A percentile compares a stretch with the other conserved stretches of the same genome.
These are phyloP conservation scores for Leccinum ochraceum DNA, from an alignment of 768 basidiomycete genomes.

Conservation along the genomic window DNA sequence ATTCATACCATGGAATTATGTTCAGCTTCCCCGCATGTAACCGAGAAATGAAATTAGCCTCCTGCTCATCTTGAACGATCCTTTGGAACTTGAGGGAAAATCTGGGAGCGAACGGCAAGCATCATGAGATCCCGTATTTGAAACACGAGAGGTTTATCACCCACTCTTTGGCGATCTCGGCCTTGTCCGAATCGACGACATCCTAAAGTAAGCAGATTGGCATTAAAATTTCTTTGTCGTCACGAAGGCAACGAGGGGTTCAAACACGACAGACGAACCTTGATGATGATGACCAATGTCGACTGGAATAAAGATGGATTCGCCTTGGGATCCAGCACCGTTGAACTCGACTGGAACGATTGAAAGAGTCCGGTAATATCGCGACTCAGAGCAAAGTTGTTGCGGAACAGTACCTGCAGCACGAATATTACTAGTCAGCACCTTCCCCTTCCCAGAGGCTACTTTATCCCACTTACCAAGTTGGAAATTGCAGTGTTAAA, in stretches of 20 bases:
- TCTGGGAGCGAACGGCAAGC: slow-evolving; percentile 26
- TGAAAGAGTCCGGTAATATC: slow-evolving; percentile 63
- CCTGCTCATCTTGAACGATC: slow-evolving; percentile 64
- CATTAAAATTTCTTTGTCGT: background rate
- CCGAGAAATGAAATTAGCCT: slow-evolving; percentile 60
- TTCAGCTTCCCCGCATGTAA: slow-evolving; percentile 55
- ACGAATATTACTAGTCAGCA: background rate
- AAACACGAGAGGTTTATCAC: slow-evolving; percentile 7
- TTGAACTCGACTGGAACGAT: slow-evolving; percentile 60
- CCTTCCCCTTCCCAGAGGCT: too few species aligned
- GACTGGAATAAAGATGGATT: slow-evolving; percentile 63
- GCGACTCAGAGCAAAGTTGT: slow-evolving; percentile 62
- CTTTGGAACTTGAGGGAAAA: slow-evolving; percentile 58
- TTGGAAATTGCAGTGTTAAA: slow-evolving; percentile 70
- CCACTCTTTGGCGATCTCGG: slow-evolving; percentile 59
- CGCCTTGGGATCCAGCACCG: slow-evolving; percentile 55
- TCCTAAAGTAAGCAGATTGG: slow-evolving; percentile 40
- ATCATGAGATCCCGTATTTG: background rate
- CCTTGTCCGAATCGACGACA: slow-evolving; percentile 61
- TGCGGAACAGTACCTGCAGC: slow-evolving; percentile 58
- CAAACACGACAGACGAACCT: slow-evolving; percentile 34
- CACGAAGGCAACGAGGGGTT: background rate
- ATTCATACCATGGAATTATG: slow-evolving; percentile 56
- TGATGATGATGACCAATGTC: slow-evolving; percentile 62
- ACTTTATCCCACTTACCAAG: slow-evolving; percentile 46